Percentiles rank a stretch among this genome's conserved stretches.
Conservation (phyloP, 2,329 filamentous ascomycete species). For the Trichoderma breve region DNA sequence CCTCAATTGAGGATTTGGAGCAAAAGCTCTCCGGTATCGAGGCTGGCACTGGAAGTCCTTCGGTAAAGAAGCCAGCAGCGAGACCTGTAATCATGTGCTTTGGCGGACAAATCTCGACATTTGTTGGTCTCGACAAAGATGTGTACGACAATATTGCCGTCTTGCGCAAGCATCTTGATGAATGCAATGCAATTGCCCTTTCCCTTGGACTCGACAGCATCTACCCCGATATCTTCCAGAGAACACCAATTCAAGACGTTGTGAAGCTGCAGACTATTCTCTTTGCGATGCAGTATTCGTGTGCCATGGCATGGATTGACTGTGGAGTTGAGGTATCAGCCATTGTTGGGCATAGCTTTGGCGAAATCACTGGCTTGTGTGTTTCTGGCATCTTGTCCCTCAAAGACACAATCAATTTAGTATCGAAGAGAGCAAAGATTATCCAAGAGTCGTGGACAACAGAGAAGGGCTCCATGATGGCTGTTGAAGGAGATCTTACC, state of each 20-base stretch:
- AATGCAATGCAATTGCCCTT: not conserved
- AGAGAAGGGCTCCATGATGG: not conserved
- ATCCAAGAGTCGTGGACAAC: not conserved
- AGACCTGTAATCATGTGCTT: conserved; percentile 36
- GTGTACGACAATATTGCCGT: conserved; percentile 30
- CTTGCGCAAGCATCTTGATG: conserved; percentile 26
- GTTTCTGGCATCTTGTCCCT: not conserved
- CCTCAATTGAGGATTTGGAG: not conserved
- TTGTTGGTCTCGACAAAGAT: conserved; percentile 30
- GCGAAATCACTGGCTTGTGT: not conserved
- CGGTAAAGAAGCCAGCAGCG: not conserved
- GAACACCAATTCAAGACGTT: conserved; percentile 24
- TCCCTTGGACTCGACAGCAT: conserved; percentile 29
- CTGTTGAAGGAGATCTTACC: not conserved
- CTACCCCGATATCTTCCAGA: conserved; percentile 34
- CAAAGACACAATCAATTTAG: not conserved
- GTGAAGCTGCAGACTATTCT: conserved; percentile 39
- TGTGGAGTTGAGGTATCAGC: conserved; percentile 27
- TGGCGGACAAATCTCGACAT: conserved; percentile 30
- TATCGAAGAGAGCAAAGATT: not conserved
- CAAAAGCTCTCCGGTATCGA: not conserved
- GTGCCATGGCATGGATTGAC: conserved; percentile 37
- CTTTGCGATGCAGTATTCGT: conserved; percentile 41
- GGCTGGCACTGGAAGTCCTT: not conserved
- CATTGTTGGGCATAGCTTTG: conserved; percentile 36